Evolutionary conservation across 352 stramenopile species (phyloP), one percentile per base, ranked within the genome.

Genomic region (Elongisporangium anandrum): DNA sequence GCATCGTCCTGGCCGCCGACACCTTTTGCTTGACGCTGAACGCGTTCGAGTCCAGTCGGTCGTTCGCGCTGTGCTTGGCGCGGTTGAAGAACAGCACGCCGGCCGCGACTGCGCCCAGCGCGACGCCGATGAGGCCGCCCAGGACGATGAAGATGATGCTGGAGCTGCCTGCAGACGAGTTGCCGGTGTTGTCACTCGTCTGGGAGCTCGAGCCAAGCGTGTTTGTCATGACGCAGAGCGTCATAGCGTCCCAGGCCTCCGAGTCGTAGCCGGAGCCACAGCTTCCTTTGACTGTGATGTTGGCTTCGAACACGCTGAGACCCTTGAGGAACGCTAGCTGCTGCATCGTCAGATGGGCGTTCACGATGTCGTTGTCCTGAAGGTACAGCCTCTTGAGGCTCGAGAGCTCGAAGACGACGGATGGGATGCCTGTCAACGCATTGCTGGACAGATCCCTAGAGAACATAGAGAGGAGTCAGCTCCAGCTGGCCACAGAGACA

Each of bases 391-490:
- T 66, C 26, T 69, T 77, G 53, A 92, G 71, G 23, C 72, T 78
- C 29, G 63, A 65, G 59, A 89, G 73, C 60, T 86, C 73, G 71
- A 85, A 92, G 64, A 92, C 80, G 62, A 87, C 75, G 12, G 65
- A 60, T 9, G 82, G 82, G 39, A 92, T 90, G 17, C 79, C 67
- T 0, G 82, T 79, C 16, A 92, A 57, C 22, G 68, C 34, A 39
- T 92, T 92, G 61, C 89, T 69, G 48, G 72, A 68, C 55, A 92
- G 60, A 56, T 92, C 80, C 61, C 82, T 92, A 55, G 50, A 54
- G 9, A 23, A 51, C 41, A 50, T 3, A 59, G 54, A 20, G 7
- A 12, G 26, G 10, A 50, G 68, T 41, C 73, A 51, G 6, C 63
- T 41, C 15, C 29, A 45, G 4, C 38, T 39, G 8, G 23, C 26